phyloP scores from a whole-genome alignment of 2,329 filamentous ascomycete species.

The Aspergillus sp. region DNA sequence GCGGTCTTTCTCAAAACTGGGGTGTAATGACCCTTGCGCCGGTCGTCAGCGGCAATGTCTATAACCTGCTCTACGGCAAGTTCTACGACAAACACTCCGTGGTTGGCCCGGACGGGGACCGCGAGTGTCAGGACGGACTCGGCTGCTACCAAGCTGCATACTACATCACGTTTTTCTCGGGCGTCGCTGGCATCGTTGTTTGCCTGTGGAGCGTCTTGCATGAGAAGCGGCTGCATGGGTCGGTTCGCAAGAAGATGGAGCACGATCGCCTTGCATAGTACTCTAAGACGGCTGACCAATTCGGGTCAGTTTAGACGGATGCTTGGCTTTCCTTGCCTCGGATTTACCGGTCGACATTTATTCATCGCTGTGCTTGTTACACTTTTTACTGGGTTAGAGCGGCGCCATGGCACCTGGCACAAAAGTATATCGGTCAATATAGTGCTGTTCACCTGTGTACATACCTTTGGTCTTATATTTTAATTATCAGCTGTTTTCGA shows the following conservation, averaged over 20 bases:
- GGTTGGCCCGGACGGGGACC: constrained; percentile 57
- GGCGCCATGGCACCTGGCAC: too few species aligned
- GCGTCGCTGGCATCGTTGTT: constrained; percentile 57
- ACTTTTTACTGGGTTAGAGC: too few species aligned
- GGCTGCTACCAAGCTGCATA: constrained; percentile 77
- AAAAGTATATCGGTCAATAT: too few species aligned
- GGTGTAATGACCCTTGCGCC: constrained; percentile 87
- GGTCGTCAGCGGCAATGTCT: constrained; percentile 78
- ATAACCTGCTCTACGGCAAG: constrained; percentile 81
- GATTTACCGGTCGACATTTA: too few species aligned
- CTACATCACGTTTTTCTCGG: constrained; percentile 64
- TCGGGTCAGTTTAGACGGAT: too few species aligned
- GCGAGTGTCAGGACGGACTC: constrained; percentile 66
- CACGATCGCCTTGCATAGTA: constrained; percentile 24
- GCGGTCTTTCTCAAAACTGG: constrained; percentile 90
- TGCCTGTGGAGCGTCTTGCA: constrained; percentile 49
- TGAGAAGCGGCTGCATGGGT: constrained; percentile 24
- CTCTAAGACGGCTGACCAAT: too few species aligned
- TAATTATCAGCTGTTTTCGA: too few species aligned
- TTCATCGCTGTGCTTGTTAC: too few species aligned
- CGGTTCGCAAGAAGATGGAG: constrained; percentile 18
- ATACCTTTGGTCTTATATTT: too few species aligned
- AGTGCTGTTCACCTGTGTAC: too few species aligned
- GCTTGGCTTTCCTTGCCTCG: too few species aligned
- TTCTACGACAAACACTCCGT: constrained; percentile 75